phyloP scores from a whole-genome alignment of 164 flowering plant species.

The Nymphaea thermarum region DNA sequence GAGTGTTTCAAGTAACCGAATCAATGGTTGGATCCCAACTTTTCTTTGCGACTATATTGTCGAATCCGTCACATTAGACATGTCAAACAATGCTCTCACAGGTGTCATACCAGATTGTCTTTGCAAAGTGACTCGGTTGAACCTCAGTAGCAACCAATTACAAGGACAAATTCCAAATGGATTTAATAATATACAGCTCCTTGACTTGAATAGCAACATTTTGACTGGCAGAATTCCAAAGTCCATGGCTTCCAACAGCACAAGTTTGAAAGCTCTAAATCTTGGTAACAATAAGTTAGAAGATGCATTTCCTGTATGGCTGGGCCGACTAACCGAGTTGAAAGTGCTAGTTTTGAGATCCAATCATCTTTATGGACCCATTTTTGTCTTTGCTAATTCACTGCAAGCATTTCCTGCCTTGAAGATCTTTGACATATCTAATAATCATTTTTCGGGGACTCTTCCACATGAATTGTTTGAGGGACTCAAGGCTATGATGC shows the following conservation, averaged over 20 bases:
- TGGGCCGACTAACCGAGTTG: not conserved
- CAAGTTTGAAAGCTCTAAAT: not conserved
- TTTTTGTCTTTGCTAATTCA: too few species aligned
- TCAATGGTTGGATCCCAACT: not conserved
- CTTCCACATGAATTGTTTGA: too few species aligned
- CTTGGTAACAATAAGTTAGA: not conserved
- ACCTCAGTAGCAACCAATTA: too few species aligned
- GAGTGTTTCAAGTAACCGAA: not conserved
- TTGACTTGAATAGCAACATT: not conserved
- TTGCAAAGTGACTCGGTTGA: too few species aligned
- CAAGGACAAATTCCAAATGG: not conserved
- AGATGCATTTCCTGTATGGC: not conserved
- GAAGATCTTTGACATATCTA: too few species aligned
- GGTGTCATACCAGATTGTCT: not conserved
- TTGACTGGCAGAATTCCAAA: not conserved
- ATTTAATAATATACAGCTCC: too few species aligned
- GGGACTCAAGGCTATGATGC: too few species aligned
- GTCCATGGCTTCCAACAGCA: not conserved
- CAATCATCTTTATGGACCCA: too few species aligned
- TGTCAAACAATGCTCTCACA: not conserved
- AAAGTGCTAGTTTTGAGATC: not conserved
- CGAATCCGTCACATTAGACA: not conserved
- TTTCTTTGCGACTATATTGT: not conserved
- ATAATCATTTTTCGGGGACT: too few species aligned
- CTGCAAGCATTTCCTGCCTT: too few species aligned